Evolutionary conservation across 495 filamentous ascomycete genomes (phyloP).

Genomic region (Recurvomyces mirabilis): DNA sequence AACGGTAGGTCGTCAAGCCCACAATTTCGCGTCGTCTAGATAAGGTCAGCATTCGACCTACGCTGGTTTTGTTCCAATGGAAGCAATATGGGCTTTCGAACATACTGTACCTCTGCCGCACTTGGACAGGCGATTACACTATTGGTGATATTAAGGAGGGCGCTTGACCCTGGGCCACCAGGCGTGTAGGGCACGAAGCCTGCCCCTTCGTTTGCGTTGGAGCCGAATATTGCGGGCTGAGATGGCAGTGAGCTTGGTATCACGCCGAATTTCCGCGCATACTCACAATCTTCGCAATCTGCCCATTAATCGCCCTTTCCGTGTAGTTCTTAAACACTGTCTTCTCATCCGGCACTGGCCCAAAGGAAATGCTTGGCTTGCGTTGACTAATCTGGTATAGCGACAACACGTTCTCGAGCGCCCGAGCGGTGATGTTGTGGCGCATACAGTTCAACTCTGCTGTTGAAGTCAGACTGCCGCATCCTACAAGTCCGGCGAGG

Average conservation of each 20-base stretch:
- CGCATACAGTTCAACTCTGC: slow-evolving; percentile 39
- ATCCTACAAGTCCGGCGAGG: slow-evolving; percentile 35
- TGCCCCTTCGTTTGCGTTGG: background rate
- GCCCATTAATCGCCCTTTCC: slow-evolving; percentile 14
- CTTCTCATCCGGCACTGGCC: slow-evolving; percentile 22
- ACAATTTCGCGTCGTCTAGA: slow-evolving; percentile 1
- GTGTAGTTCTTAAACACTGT: slow-evolving; percentile 26
- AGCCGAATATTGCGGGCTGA: background rate
- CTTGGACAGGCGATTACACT: background rate
- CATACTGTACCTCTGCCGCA: background rate
- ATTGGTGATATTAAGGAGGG: background rate
- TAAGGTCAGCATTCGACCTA: background rate
- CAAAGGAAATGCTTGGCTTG: slow-evolving; percentile 18
- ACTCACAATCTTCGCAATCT: background rate
- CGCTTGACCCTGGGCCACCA: background rate
- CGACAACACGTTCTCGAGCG: slow-evolving; percentile 31
- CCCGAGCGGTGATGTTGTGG: slow-evolving; percentile 26
- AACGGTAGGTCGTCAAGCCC: slow-evolving; percentile 24
- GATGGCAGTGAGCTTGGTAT: background rate
- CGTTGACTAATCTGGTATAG: slow-evolving; percentile 13
- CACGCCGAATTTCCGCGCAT: background rate
- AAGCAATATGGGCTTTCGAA: no score
- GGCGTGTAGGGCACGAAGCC: background rate
- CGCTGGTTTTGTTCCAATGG: background rate
- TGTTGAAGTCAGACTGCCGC: slow-evolving; percentile 26